Evolutionary conservation across 768 basidiomycete genomes (phyloP).

Genomic region (Tulasnella sp.): DNA sequence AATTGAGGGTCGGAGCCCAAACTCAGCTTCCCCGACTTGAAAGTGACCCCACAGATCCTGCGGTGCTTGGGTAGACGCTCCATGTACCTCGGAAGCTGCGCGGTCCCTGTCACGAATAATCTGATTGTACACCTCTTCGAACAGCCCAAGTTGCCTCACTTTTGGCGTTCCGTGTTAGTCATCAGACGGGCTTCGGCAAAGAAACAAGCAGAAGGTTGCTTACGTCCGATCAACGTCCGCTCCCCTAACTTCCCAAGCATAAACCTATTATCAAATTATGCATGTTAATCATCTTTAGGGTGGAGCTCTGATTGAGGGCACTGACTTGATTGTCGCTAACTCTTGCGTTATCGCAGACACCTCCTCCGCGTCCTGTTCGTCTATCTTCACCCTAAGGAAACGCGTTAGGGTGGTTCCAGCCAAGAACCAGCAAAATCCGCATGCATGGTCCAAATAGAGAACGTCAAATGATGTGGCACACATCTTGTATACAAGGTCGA

Average conservation of each 20-base stretch:
- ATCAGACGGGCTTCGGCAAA: neutral
- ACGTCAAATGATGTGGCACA: neutral
- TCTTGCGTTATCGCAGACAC: neutral
- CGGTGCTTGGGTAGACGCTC: neutral
- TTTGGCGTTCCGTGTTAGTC: neutral
- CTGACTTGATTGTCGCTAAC: neutral
- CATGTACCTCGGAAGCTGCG: neutral
- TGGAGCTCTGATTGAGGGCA: too few relatives aligned
- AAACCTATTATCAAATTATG: neutral
- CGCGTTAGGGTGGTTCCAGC: neutral
- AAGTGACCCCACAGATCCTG: neutral
- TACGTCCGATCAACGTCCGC: neutral
- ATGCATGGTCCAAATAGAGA: neutral
- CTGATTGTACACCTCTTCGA: neutral
- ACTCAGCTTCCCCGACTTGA: neutral
- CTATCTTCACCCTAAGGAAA: neutral
- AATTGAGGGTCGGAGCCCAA: too few relatives aligned
- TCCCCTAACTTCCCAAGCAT: slow-evolving; percentile 3
- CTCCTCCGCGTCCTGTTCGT: neutral
- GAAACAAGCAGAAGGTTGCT: neutral
- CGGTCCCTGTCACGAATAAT: neutral
- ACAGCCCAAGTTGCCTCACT: neutral
- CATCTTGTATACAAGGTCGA: neutral
- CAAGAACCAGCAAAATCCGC: neutral
- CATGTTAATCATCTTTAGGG: neutral